Evolutionary conservation across 768 basidiomycete species (phyloP).

Genomic region (Pulveroboletus ravenelii): DNA sequence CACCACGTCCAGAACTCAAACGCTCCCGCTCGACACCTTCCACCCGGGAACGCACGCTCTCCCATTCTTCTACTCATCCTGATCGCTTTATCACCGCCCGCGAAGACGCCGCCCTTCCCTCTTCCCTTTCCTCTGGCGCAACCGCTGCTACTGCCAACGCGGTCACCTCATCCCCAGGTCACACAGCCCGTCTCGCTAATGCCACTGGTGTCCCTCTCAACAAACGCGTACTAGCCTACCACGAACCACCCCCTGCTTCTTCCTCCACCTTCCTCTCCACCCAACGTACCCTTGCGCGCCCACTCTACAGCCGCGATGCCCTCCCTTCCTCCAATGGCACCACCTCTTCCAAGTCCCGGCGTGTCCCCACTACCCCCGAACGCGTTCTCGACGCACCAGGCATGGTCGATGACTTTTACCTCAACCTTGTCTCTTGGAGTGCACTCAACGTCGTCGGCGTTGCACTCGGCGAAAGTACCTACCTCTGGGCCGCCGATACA

Average conservation of each 20-base stretch:
- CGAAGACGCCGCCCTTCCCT: conserved; percentile 47
- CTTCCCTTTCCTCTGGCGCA: conserved; percentile 61
- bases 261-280: conserved; percentile 62
- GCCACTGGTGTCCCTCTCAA: conserved; percentile 75
- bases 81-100: conserved; percentile 73
- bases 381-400: conserved; percentile 95
- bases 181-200: conserved; percentile 71
- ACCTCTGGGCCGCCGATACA: conserved; percentile 91
- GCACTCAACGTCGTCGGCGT: conserved; percentile 84
- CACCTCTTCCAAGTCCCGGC: conserved; percentile 65
- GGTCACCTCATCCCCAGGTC: conserved; percentile 61
- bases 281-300: conserved; percentile 73
- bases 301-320: conserved; percentile 67
- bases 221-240: conserved; percentile 82
- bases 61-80: conserved; percentile 43
- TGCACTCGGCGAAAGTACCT: conserved; percentile 79
- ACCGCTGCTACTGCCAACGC: conserved; percentile 31
- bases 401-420: conserved; percentile 92
- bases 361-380: conserved; percentile 82
- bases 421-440: conserved; percentile 92
- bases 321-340: conserved; percentile 61
- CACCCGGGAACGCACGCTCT: conserved; percentile 32
- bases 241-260: conserved; percentile 77
- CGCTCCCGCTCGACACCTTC: conserved; percentile 73
- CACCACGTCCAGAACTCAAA: conserved; percentile 57